These are phyloP conservation scores for Rhodotorula kratochvilovae DNA, from an alignment of 768 basidiomycete genomes.

Conservation along the genomic window DNA sequence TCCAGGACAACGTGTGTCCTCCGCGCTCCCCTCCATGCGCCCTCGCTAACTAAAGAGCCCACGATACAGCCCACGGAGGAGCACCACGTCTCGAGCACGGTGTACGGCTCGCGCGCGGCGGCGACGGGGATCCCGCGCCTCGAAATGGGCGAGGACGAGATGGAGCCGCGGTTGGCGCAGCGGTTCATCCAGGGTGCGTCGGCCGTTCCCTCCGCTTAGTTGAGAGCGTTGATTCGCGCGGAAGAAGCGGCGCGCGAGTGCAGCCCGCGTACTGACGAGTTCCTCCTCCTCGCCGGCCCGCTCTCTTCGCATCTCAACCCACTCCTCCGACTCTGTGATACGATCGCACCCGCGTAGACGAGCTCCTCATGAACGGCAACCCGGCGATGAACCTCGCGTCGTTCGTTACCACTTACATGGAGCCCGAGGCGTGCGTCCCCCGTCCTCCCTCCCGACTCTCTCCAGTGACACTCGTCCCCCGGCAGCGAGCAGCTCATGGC, in stretches of 20 bases:
- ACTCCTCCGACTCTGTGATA: neutral
- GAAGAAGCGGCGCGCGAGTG: neutral
- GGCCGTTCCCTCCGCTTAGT: neutral
- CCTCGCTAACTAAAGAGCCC: neutral
- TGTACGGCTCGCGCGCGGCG: conserved; percentile 34
- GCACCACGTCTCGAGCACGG: conserved; percentile 21
- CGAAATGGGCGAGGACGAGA: conserved; percentile 38
- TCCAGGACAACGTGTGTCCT: neutral
- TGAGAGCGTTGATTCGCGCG: too few species aligned
- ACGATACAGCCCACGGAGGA: neutral
- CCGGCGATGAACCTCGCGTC: conserved; percentile 12
- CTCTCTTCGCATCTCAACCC: neutral
- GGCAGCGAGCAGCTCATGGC: conserved; percentile 40
- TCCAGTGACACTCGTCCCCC: conserved; percentile 34
- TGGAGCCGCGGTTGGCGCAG: conserved; percentile 22
- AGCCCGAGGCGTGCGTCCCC: conserved; percentile 33
- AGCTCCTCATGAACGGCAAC: conserved; percentile 37
- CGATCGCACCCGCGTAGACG: neutral
- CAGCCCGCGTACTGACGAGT: too few species aligned
- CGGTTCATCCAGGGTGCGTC: conserved; percentile 19
- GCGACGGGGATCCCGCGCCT: conserved; percentile 25
- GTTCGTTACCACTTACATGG: conserved; percentile 39
- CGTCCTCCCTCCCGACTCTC: neutral
- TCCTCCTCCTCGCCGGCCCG: too few species aligned
- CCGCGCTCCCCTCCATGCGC: neutral